Conservation (phyloP, 1,284 basidiomycete species). For the Apiotrichum laibachii region DNA sequence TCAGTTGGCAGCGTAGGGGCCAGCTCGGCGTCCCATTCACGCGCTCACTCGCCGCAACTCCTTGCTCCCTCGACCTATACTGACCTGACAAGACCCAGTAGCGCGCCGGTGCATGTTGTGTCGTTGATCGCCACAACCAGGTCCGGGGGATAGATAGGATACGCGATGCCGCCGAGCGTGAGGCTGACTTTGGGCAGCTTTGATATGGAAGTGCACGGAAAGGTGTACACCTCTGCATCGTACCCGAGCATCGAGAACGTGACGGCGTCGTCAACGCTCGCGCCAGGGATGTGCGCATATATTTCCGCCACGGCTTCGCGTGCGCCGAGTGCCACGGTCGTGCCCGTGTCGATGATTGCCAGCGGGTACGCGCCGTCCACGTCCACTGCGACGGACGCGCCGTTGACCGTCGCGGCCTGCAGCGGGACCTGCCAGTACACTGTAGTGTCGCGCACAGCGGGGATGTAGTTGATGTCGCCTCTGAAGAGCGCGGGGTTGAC, state of each 20-base stretch:
- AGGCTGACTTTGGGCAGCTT: conserved; percentile 1
- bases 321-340: conserved; percentile 29
- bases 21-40: background rate
- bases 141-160: conserved; percentile 8
- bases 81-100: background rate
- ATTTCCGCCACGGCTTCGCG: conserved; percentile 17
- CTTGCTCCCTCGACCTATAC: background rate
- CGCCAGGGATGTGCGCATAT: conserved; percentile 25
- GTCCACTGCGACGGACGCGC: background rate
- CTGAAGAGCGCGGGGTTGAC: conserved; percentile 63
- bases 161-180: conserved; percentile 9
- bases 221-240: conserved; percentile 15
- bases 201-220: conserved; percentile 21
- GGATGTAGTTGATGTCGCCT: conserved; percentile 68
- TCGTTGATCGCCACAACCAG: conserved; percentile 1
- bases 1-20: too few species aligned
- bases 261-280: background rate
- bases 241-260: conserved; percentile 10
- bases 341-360: conserved; percentile 28
- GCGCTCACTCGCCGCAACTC: too few species aligned
- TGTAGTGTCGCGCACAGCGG: background rate
- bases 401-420: conserved; percentile 12
- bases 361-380: background rate
- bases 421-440: conserved; percentile 8
- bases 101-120: conserved; percentile 2